Percentiles rank a stretch among this genome's conserved stretches.
These are phyloP conservation scores for Bjerkandera adusta DNA, from an alignment of 1,284 basidiomycete genomes.

Conservation along the genomic window DNA sequence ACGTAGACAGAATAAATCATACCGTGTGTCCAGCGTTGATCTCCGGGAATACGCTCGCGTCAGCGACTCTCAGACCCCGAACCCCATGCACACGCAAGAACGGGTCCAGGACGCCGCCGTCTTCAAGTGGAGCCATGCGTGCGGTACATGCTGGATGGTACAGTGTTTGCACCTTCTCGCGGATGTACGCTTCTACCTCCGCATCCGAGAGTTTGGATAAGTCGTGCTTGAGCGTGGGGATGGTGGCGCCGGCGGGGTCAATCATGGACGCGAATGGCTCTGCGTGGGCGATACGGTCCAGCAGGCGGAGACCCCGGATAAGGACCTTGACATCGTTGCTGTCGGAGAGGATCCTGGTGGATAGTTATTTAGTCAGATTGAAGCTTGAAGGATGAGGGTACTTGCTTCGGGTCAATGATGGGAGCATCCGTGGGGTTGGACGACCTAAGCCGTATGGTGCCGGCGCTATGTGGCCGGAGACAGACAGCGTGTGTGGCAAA, in stretches of 20 bases:
- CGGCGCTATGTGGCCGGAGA: conserved; percentile 41
- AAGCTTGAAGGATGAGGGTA: conserved; percentile 12
- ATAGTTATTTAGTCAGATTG: neutral
- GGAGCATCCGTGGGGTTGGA: conserved; percentile 39
- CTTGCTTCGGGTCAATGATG: conserved; percentile 43
- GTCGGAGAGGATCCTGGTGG: conserved; percentile 49
- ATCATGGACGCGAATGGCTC: conserved; percentile 47
- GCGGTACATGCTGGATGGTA: conserved; percentile 60
- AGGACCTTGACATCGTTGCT: conserved; percentile 55
- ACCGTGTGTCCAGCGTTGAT: conserved; percentile 65
- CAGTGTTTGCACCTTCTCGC: conserved; percentile 52
- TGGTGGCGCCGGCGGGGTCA: conserved; percentile 33
- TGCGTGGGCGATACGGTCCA: conserved; percentile 46
- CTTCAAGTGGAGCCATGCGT: conserved; percentile 51
- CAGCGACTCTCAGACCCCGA: conserved; percentile 50
- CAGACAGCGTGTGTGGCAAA: conserved; percentile 30
- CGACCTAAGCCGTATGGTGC: conserved; percentile 39
- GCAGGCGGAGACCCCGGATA: conserved; percentile 49
- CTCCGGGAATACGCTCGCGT: conserved; percentile 58
- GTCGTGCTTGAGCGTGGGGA: conserved; percentile 27
- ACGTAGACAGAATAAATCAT: conserved; percentile 21
- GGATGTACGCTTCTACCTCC: conserved; percentile 35
- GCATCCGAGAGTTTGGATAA: conserved; percentile 28
- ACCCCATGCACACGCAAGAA: conserved; percentile 37
- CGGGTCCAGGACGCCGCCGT: conserved; percentile 41